Conservation (phyloP, 1,284 basidiomycete genomes). For the Stygiomarasmius scandens region DNA sequence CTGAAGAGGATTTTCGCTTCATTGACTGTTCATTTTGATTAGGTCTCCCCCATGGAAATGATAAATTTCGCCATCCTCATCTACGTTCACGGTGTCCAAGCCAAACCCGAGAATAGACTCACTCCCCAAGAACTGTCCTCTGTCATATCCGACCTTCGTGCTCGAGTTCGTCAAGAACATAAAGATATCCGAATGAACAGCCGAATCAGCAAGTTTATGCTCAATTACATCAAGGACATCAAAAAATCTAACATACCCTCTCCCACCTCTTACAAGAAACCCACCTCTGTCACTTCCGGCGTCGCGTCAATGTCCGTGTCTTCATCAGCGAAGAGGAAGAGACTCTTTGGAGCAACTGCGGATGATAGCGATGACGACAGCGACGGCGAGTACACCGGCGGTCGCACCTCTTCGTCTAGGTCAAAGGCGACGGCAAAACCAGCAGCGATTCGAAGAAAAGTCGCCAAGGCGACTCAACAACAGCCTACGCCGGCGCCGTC, state of each 20-base stretch:
- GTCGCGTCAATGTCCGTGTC: not conserved
- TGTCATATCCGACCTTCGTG: conserved; percentile 52
- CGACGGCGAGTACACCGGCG: not conserved
- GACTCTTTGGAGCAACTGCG: not conserved
- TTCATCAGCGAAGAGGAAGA: conserved; percentile 5
- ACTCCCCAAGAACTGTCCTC: conserved; percentile 41
- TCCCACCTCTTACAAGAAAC: not conserved
- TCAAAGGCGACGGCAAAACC: not conserved
- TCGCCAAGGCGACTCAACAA: not conserved
- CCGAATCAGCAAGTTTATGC: conserved; percentile 50
- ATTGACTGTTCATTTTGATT: not conserved
- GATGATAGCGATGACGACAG: not conserved
- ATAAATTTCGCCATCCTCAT: conserved; percentile 56
- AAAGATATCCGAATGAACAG: conserved; percentile 56
- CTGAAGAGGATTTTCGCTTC: not conserved
- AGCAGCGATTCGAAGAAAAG: not conserved
- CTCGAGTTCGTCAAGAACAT: conserved; percentile 48
- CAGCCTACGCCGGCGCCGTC: not conserved
- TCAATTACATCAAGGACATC: conserved; percentile 42
- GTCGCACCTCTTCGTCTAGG: not conserved
- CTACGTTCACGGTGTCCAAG: conserved; percentile 38
- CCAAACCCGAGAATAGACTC: conserved; percentile 21
- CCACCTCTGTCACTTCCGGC: not conserved
- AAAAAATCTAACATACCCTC: not conserved
- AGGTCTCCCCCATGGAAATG: conserved; percentile 67